Evolutionary conservation across 306 rosid species (phyloP), one percentile per base, ranked within the genome.

Genomic region (Cucumis hystrix): DNA sequence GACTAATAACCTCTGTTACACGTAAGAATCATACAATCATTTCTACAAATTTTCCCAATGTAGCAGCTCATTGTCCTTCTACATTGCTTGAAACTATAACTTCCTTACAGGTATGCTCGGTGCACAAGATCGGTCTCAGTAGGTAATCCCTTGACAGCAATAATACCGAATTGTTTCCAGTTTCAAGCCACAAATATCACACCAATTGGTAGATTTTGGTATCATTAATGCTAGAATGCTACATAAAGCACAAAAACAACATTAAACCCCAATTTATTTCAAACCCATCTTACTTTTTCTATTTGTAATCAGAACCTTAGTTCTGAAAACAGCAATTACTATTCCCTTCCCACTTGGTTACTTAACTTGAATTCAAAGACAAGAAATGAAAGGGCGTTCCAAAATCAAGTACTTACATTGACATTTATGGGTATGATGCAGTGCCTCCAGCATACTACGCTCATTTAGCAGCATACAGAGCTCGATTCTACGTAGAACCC

Each of bases 361-460:
- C 51, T 65, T 37, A 4, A 65, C 49, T 65, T 65, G 72, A 65
- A 65, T 39, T 65, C 15, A 65, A 37, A 65, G 49, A 65, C 25
- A 65, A 28, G 6, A 20, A 10, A 57, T 37, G 3, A 33, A 37
- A 65, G 2, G 51, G 72, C 51, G n/a, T 37, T 18, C 28, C 15
- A 37, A 4, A 65, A 66, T 39, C 30, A 62, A 61, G 30, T 18
- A 68, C 74, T 68, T 68, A 68, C 56, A 67, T 2, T 67, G 55
- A 40, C 16, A 20, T 67, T 41, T 41, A 40, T 67, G 33, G 55
- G 30, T 0, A 13, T 40, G 37, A 71, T 82, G 81, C 91, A 87
- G 91, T 88, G 47, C 91, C 89, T 64, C 96, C 96, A 47, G 96
- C 87, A 55, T 90, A 88, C 81, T 90, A 90, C 76, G 96, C 96